Percentiles rank a stretch among this genome's conserved stretches.
These are phyloP conservation scores for Pseudopyricularia cyperi DNA, from an alignment of 2,329 filamentous ascomycete species.

Conservation along the genomic window DNA sequence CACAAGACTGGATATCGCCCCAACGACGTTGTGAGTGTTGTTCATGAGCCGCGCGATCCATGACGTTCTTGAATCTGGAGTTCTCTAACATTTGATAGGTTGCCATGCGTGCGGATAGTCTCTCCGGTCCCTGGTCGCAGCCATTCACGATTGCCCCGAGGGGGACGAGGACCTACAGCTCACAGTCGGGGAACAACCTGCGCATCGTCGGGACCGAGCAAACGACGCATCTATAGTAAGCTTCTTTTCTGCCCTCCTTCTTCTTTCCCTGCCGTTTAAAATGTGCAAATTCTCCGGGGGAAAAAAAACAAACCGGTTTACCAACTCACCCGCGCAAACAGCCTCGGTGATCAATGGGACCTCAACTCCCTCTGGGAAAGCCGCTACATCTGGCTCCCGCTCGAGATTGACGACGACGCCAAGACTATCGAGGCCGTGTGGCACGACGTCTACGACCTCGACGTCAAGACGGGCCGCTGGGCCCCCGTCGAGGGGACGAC, in stretches of 20 bases:
- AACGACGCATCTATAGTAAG: conserved; percentile 32
- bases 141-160: conserved; percentile 36
- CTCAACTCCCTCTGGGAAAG: conserved; percentile 42
- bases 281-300: too few species aligned
- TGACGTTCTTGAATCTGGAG: too few species aligned
- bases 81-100: conserved; percentile 25
- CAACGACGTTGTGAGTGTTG: conserved; percentile 16
- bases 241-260: neutral
- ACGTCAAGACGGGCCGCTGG: conserved; percentile 37
- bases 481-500: conserved; percentile 29
- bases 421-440: conserved; percentile 35
- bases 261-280: too few species aligned
- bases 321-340: too few species aligned
- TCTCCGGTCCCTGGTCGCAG: conserved; percentile 39
- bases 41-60: neutral
- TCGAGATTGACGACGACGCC: conserved; percentile 36
- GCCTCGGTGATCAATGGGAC: conserved; percentile 26
- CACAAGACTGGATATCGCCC: conserved; percentile 47
- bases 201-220: conserved; percentile 32
- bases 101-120: conserved; percentile 36
- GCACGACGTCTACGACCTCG: conserved; percentile 42
- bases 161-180: conserved; percentile 38
- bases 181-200: conserved; percentile 36
- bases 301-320: too few species aligned
- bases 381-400: conserved; percentile 43